Conservation (phyloP, 345 rosid genomes). For the Anacardium occidentale region DNA sequence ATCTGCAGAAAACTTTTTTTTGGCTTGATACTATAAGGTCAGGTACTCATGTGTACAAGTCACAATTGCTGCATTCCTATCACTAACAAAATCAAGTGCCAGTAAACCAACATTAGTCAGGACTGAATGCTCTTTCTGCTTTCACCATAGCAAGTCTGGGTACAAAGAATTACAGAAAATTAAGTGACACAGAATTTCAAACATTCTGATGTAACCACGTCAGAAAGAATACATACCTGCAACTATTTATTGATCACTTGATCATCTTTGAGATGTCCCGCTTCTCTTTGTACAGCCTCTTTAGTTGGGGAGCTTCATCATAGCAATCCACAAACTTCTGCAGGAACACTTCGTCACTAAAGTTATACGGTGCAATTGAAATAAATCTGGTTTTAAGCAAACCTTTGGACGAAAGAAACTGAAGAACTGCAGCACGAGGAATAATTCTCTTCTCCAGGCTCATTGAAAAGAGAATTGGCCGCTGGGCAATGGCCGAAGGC, state of each 20-base stretch:
- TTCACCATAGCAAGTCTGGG: too few relatives aligned
- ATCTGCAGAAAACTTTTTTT: too few relatives aligned
- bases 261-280: not conserved
- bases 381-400: slow-evolving; percentile 18
- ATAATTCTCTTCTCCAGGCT: slow-evolving; percentile 35
- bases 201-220: too few relatives aligned
- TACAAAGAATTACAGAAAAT: too few relatives aligned
- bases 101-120: too few relatives aligned
- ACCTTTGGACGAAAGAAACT: slow-evolving; percentile 21
- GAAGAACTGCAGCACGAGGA: slow-evolving; percentile 29
- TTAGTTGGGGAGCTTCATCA: slow-evolving; percentile 16
- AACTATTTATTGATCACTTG: not conserved
- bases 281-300: slow-evolving; percentile 18
- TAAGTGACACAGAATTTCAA: too few relatives aligned
- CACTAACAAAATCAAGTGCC: too few relatives aligned
- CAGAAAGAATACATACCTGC: too few relatives aligned
- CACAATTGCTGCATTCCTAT: too few relatives aligned
- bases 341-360: slow-evolving; percentile 2
- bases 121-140: too few relatives aligned
- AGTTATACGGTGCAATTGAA: not conserved
- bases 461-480: not conserved
- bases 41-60: too few relatives aligned
- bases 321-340: slow-evolving; percentile 15
- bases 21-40: too few relatives aligned
- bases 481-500: slow-evolving; percentile 4